Base-by-base conservation (phyloP, 169 alveolate species). In the Plasmodium gonderi region DNA sequence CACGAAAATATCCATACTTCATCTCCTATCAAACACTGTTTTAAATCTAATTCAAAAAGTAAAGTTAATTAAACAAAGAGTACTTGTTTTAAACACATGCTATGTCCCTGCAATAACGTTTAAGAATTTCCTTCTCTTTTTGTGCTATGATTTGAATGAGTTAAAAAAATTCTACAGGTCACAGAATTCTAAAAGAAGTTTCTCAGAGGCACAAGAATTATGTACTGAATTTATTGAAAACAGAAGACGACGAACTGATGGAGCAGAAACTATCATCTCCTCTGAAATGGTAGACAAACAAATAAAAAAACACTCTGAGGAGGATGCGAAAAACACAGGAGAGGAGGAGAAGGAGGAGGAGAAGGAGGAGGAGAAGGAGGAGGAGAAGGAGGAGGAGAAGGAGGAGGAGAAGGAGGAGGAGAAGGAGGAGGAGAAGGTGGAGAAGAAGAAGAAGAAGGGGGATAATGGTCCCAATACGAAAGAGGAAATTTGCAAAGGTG, bases 71-170 rank as follows among this genome's bases (percentile, higher is more conserved):
- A 90, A 90, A 33, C 54, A 67, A 31, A 40, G 54, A 33, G 83
- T 90, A 17, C 75, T 90, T 0, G 9, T 17, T 67, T 47, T 90
- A 49, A 54, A 79, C n/a, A 14, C 65, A 4, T 42, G 38, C 14
- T 90, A 31, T 40, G 47, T 44, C 42, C 76, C 90, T 4, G 14
- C 45, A 0, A 90, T 90, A 7, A 90, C 91, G n/a, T 90, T 90
- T 45, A 90, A 90, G 40, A 79, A 78, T 12, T 90, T 90, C 36
- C 83, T 90, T 40, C 33, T 90, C 1, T 90, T 90, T 44, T 67
- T 67, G 5, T 90, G 91, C 31, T 90, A 90, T 51, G 90, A 90
- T 17, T 44, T 90, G 60, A 79, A 23, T 11, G 91, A 90, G 26
- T 31, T 90, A 72, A 42, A 78, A 26, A 33, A 7, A 14, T 29